phyloP scores from a whole-genome alignment of 2,329 filamentous ascomycete species.

The Trichoderma sp. region DNA sequence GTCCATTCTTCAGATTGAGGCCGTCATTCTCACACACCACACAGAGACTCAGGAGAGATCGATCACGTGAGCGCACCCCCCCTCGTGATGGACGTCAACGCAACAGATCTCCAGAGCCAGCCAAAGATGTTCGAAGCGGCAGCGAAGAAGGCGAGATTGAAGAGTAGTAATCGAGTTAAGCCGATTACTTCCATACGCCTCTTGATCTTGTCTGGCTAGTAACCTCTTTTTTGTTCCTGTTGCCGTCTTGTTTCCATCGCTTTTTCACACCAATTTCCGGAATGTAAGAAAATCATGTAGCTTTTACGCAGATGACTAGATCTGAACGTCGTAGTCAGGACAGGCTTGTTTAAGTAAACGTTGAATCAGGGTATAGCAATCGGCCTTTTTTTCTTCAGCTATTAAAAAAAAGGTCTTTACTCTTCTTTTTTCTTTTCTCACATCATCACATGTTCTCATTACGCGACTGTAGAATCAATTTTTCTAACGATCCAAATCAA shows the following conservation, averaged over 20 bases:
- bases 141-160: conserved; percentile 99
- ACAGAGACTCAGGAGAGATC: conserved; percentile 58
- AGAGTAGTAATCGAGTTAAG: conserved; percentile 48
- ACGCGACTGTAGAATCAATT: background rate
- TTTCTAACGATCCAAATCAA: conserved; percentile 18
- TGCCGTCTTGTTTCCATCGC: background rate
- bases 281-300: conserved; percentile 7
- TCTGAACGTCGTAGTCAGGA: conserved; percentile 10
- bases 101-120: conserved; percentile 46
- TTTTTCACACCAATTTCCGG: background rate
- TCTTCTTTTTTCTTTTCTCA: background rate
- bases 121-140: conserved; percentile 54
- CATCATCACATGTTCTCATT: background rate
- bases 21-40: conserved; percentile 27
- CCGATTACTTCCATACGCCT: background rate
- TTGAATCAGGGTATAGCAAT: background rate
- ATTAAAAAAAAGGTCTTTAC: background rate
- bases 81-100: conserved; percentile 54
- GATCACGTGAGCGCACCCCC: conserved; percentile 58
- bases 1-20: background rate
- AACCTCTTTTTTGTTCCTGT: background rate
- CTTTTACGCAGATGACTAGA: background rate
- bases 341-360: background rate
- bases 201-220: background rate
- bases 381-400: background rate